Evolutionary conservation across 2,329 filamentous ascomycete genomes (phyloP).

Genomic region (Epichloe glyceriae): DNA sequence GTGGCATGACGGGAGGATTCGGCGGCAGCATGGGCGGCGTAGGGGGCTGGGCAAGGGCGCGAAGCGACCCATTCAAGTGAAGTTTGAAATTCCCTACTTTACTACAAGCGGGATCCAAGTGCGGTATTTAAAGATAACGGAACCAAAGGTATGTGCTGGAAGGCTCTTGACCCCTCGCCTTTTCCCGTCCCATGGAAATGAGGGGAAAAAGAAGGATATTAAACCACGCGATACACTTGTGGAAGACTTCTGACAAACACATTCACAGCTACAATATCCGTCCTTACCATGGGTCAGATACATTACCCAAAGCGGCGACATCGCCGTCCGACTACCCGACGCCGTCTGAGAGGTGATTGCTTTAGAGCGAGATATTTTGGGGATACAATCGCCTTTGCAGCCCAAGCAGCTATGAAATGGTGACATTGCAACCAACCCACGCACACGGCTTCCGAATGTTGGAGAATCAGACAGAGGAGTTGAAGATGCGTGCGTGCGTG

Average conservation of each 20-base stretch:
- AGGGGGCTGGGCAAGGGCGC: conserved; percentile 61
- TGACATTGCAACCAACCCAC: no score
- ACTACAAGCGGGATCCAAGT: conserved; percentile 99
- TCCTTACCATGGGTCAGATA: conserved; percentile 96
- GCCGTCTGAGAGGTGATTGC: conserved; percentile 43
- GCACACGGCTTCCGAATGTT: no score
- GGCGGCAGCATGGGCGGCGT: conserved; percentile 94
- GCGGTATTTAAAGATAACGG: conserved; percentile 96
- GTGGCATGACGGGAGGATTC: conserved; percentile 95
- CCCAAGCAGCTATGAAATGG: no score
- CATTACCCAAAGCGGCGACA: conserved; percentile 96
- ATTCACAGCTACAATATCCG: conserved; percentile 77
- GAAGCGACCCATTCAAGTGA: conserved; percentile 95
- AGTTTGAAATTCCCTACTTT: conserved; percentile 99
- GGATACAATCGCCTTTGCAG: no score
- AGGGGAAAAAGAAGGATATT: background rate
- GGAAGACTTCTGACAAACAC: background rate
- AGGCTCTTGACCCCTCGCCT: background rate
- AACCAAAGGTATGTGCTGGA: conserved; percentile 69
- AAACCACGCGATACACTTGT: no score
- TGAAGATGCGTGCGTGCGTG: no score
- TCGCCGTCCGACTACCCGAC: conserved; percentile 89
- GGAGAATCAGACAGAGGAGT: no score
- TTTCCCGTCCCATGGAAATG: background rate
- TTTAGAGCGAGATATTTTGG: no score